Evolutionary conservation across 768 basidiomycete species (phyloP).

Genomic region (Naganishia friedmannii): DNA sequence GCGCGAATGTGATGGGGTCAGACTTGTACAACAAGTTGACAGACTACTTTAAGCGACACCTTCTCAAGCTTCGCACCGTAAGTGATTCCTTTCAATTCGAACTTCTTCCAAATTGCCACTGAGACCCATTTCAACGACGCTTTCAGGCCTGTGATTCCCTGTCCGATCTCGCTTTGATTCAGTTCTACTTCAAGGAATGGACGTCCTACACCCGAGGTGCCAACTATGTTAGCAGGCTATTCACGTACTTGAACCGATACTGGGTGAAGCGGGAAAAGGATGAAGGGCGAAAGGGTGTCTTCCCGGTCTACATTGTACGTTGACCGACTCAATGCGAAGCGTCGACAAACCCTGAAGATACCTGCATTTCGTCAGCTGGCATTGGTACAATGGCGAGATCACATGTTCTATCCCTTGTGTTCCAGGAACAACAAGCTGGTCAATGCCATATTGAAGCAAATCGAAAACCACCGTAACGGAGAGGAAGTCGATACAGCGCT

Average conservation of each 20-base stretch:
- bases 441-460: constrained; percentile 77
- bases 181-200: constrained; percentile 91
- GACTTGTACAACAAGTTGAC: constrained; percentile 95
- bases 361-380: constrained; percentile 63
- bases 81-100: constrained; percentile 36
- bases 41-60: constrained; percentile 80
- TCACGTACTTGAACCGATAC: constrained; percentile 96
- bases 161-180: constrained; percentile 80
- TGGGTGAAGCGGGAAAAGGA: constrained; percentile 99
- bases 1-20: constrained; percentile 93
- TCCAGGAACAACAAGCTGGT: constrained; percentile 76
- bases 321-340: neutral
- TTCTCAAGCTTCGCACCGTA: constrained; percentile 66
- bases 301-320: constrained; percentile 89
- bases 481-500: constrained; percentile 88
- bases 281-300: constrained; percentile 90
- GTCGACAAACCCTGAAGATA: neutral
- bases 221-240: constrained; percentile 93
- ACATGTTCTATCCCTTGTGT: constrained; percentile 77
- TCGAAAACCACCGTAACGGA: constrained; percentile 91
- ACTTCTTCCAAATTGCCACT: neutral
- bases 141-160: constrained; percentile 70
- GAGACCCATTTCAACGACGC: neutral
- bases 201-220: constrained; percentile 94
- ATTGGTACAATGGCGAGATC: constrained; percentile 89